These are phyloP conservation scores for Teratosphaeria viscida DNA, from an alignment of 2,329 filamentous ascomycete species.

Conservation along the genomic window DNA sequence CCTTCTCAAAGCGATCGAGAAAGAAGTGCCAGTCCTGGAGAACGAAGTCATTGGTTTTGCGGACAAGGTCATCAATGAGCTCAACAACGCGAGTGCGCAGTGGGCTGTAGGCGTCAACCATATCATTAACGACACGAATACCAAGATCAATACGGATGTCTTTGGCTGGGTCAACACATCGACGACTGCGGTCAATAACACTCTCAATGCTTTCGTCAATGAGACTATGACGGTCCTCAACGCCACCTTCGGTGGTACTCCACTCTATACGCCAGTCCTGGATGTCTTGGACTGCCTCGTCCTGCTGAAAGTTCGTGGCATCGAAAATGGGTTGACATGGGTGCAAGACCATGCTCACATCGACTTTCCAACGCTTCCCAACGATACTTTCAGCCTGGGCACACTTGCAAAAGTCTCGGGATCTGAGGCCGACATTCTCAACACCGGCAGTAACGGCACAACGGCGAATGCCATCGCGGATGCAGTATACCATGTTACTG, in stretches of 20 bases:
- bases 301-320: slow-evolving; percentile 69
- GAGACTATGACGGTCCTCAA: slow-evolving; percentile 67
- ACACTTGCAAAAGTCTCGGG: slow-evolving; percentile 47
- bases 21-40: slow-evolving; percentile 65
- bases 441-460: slow-evolving; percentile 56
- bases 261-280: slow-evolving; percentile 66
- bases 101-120: slow-evolving; percentile 72
- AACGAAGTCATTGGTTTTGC: slow-evolving; percentile 69
- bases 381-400: slow-evolving; percentile 74
- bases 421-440: slow-evolving; percentile 61
- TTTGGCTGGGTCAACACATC: slow-evolving; percentile 80
- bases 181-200: slow-evolving; percentile 72
- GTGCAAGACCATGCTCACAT: slow-evolving; percentile 79
- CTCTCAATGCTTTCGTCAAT: slow-evolving; percentile 70
- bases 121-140: slow-evolving; percentile 54
- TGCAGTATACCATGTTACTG: slow-evolving; percentile 60
- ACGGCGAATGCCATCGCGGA: slow-evolving; percentile 73
- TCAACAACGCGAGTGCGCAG: slow-evolving; percentile 60
- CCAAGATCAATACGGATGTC: slow-evolving; percentile 71
- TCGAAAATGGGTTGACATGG: slow-evolving; percentile 89
- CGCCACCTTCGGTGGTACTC: slow-evolving; percentile 67
- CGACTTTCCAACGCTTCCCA: slow-evolving; percentile 64
- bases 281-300: slow-evolving; percentile 82
- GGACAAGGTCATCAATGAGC: slow-evolving; percentile 60
- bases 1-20: slow-evolving; percentile 61